Evolutionary conservation across 305 asterid species (phyloP), one percentile per base, ranked within the genome.

Genomic region (Lippia alba): DNA sequence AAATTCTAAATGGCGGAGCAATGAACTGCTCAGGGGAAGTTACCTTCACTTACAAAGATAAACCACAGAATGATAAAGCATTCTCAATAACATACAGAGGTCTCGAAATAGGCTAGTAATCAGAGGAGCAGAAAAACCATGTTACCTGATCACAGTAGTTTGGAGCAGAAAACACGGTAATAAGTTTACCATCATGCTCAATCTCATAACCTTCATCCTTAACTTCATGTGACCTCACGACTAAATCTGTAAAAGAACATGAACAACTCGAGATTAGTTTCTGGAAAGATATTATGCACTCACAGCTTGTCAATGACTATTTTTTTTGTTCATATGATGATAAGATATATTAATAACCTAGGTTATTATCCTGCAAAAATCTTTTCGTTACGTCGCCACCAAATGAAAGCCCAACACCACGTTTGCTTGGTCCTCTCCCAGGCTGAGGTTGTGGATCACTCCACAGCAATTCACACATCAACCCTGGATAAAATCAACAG

Each of bases 381-480:
- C 84, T 85, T 83, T 90, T 89, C 17, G 99, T 94, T 53, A 94
- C 86, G 61, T 94, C 98, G 39, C 76, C 90, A 34, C 99, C 99
- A 69, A 94, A 94, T 24, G 98, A 85, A 74, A 94, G 92, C 68
- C 99, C 99, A 77, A 94, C 98, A 15, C 99, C 98, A 60, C 99
- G 97, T 84, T 94, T 94, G 85, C 99, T 94, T 50, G 99, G 99
- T 72, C 99, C 98, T 74, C 99, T 86, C 70, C 99, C 99, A 67
- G 83, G 96, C 73, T 90, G 92, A 72, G 99, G 99, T 78, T 94
- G 99, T 60, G 99, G 99, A 84, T 94, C 99, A 77, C 99, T 92
- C 99, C 99, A 94, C 78, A 92, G 83, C 85, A 92, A 68, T 82
- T 94, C 99, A 76, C 99, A 90, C 99, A 94, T 94, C 85, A 94